These are phyloP conservation scores for Elsinoe batatas DNA, from an alignment of 2,329 filamentous ascomycete species.

Conservation along the genomic window DNA sequence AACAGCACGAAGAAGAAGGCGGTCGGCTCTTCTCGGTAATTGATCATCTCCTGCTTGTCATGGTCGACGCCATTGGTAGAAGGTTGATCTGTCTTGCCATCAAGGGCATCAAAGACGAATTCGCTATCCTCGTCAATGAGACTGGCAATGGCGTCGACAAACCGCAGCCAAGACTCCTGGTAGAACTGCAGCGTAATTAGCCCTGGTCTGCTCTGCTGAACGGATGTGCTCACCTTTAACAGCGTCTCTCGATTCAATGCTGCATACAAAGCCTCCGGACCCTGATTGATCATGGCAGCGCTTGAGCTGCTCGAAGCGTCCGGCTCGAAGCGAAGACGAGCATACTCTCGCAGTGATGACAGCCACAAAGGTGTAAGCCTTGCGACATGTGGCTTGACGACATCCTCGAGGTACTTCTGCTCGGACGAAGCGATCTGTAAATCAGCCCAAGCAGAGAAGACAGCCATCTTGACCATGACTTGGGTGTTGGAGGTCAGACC, in stretches of 20 bases:
- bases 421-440: conserved; percentile 91
- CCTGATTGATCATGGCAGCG: conserved; percentile 59
- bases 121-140: conserved; percentile 96
- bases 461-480: conserved; percentile 96
- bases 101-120: conserved; percentile 92
- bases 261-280: conserved; percentile 87
- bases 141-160: conserved; percentile 94
- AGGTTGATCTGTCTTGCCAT: conserved; percentile 56
- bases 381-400: conserved; percentile 81
- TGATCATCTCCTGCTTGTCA: conserved; percentile 56
- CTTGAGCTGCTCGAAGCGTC: conserved; percentile 89
- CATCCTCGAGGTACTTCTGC: conserved; percentile 77
- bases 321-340: conserved; percentile 84
- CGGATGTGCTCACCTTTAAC: conserved; percentile 47
- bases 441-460: conserved; percentile 95
- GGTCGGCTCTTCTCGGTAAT: conserved; percentile 94
- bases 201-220: neutral
- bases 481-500: conserved; percentile 91
- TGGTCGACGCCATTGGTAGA: conserved; percentile 19
- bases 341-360: conserved; percentile 85
- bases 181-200: conserved; percentile 54
- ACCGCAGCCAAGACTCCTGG: conserved; percentile 90
- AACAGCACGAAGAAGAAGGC: conserved; percentile 99
- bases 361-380: conserved; percentile 89
- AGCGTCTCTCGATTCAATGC: conserved; percentile 90